These are phyloP conservation scores for Arachnopeziza araneosa DNA, from an alignment of 2,329 filamentous ascomycete species.

Conservation along the genomic window DNA sequence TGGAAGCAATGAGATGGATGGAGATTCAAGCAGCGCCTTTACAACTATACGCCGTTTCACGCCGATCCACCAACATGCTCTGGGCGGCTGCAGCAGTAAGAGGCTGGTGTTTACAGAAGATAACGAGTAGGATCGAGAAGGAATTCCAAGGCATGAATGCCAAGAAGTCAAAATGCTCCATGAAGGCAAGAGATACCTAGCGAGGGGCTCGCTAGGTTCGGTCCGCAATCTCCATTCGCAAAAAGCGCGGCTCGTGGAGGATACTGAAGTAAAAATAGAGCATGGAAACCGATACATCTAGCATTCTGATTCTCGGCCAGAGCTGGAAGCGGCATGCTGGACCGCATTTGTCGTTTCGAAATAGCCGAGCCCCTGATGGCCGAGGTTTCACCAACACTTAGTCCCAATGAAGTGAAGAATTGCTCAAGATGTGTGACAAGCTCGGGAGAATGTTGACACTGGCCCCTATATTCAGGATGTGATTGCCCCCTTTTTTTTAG, in stretches of 20 bases:
- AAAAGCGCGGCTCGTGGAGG: neutral
- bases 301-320: neutral
- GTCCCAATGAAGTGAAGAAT: neutral
- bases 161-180: neutral
- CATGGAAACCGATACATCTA: neutral
- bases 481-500: neutral
- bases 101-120: neutral
- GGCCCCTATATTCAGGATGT: neutral
- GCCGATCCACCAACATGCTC: neutral
- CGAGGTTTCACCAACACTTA: neutral
- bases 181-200: neutral
- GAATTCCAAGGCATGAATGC: neutral
- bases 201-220: neutral
- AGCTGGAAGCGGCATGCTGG: neutral
- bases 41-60: neutral
- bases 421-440: neutral
- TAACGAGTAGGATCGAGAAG: neutral
- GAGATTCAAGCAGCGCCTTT: neutral
- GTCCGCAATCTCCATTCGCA: neutral
- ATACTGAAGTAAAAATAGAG: neutral
- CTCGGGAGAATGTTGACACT: neutral
- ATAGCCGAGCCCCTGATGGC: neutral
- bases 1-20: conserved; percentile 42
- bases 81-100: neutral
- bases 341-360: neutral